phyloP scores from a whole-genome alignment of 495 filamentous ascomycete species.

The Paragyromitra xinjiangensis region DNA sequence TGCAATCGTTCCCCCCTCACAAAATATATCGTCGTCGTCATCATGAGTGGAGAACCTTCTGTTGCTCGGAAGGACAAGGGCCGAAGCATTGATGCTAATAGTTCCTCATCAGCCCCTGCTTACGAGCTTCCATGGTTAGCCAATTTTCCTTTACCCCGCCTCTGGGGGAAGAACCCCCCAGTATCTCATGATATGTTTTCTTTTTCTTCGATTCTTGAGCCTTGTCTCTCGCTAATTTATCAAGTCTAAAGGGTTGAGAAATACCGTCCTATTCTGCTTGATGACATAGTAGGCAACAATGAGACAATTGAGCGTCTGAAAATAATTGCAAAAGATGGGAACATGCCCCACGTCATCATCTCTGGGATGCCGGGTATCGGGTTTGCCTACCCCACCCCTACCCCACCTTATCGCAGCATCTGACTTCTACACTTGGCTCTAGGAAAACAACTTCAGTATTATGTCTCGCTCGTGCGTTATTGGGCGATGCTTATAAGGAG shows the following conservation, averaged over 20 bases:
- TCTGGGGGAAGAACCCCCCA: background rate
- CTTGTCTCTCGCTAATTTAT: conserved; percentile 2
- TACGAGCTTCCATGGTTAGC: conserved; percentile 93
- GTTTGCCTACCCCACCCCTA: conserved; percentile 45
- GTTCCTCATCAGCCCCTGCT: conserved; percentile 62
- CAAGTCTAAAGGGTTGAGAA: conserved; percentile 87
- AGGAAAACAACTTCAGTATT: conserved; percentile 93
- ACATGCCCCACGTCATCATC: conserved; percentile 99
- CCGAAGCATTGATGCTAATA: conserved; percentile 58
- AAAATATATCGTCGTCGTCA: conserved; percentile 1
- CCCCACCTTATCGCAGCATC: background rate
- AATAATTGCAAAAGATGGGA: conserved; percentile 98
- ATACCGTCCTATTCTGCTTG: conserved; percentile 90
- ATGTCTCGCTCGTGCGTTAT: conserved; percentile 88
- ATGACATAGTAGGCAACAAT: conserved; percentile 96
- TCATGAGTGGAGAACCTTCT: conserved; percentile 75
- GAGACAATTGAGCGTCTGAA: conserved; percentile 97
- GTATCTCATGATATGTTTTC: background rate
- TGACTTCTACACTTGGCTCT: background rate
- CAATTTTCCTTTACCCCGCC: background rate
- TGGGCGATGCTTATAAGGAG: conserved; percentile 96
- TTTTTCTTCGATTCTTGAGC: conserved; percentile 16
- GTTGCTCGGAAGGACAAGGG: conserved; percentile 71
- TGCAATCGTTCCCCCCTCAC: background rate
- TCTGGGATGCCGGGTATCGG: conserved; percentile 99